phyloP scores from a whole-genome alignment of 805 yeast genomes.

The Teunomyces funiuensis region DNA sequence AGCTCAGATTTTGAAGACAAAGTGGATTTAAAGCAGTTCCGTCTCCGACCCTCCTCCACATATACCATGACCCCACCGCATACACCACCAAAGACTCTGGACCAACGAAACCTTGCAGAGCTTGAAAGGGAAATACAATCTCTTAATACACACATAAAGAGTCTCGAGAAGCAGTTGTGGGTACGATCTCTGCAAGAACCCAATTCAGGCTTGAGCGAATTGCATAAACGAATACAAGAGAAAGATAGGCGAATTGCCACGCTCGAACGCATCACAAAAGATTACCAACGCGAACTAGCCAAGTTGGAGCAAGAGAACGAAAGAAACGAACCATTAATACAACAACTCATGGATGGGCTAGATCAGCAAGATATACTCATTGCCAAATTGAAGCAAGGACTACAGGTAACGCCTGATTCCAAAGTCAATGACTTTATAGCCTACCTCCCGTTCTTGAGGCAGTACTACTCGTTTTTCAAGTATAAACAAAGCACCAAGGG shows the following conservation, averaged over 20 bases:
- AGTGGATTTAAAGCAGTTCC: not conserved
- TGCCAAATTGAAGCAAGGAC: slow-evolving; percentile 9
- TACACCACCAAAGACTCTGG: slow-evolving; percentile 12
- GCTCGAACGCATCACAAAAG: slow-evolving; percentile 7
- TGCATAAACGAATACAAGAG: slow-evolving; percentile 3
- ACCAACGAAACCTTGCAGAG: slow-evolving; percentile 7
- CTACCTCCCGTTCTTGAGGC: slow-evolving; percentile 31
- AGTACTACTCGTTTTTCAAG: slow-evolving; percentile 24
- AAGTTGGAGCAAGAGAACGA: slow-evolving; percentile 5
- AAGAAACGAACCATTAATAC: slow-evolving; percentile 16
- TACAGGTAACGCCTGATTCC: not conserved
- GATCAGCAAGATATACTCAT: slow-evolving; percentile 24
- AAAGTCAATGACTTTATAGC: slow-evolving; percentile 14
- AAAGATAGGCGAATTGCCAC: slow-evolving; percentile 6
- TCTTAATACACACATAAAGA: slow-evolving; percentile 16
- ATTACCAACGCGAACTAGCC: slow-evolving; percentile 8
- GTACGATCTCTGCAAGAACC: slow-evolving; percentile 8
- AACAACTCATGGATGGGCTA: slow-evolving; percentile 14
- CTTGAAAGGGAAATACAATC: slow-evolving; percentile 18
- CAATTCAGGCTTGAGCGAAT: slow-evolving; percentile 1
- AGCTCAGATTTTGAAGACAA: not conserved
- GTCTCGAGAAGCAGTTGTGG: slow-evolving; percentile 18
- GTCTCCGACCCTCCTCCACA: not conserved
- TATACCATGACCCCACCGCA: slow-evolving; percentile 5
- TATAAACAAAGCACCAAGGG: slow-evolving; percentile 23